These are phyloP conservation scores for Penicillium cosmopolitanum DNA, from an alignment of 495 filamentous ascomycete species.

Conservation along the genomic window DNA sequence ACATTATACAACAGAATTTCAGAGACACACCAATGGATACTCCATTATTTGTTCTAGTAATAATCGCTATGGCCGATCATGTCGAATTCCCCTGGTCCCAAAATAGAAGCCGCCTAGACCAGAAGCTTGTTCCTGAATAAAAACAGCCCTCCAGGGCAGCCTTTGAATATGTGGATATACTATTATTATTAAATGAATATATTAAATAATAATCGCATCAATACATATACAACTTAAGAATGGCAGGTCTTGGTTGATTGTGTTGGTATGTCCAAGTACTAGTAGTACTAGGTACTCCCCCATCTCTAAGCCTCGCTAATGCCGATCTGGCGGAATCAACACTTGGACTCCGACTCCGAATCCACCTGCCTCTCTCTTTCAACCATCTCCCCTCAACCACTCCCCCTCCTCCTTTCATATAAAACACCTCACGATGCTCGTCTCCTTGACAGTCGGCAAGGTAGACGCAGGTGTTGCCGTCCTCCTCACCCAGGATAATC, in stretches of 20 bases:
- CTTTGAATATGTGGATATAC: too few species aligned
- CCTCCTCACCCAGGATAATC: slow-evolving; percentile 94
- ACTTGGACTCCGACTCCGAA: neutral
- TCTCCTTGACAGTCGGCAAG: slow-evolving; percentile 98
- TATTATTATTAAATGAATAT: too few species aligned
- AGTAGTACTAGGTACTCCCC: slow-evolving; percentile 7
- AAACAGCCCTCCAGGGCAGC: too few species aligned
- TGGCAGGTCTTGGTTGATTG: too few species aligned
- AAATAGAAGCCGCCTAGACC: too few species aligned
- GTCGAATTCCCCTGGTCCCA: too few species aligned
- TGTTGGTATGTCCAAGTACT: too few species aligned
- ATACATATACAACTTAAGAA: neutral
- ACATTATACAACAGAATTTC: too few species aligned
- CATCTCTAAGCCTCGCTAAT: slow-evolving; percentile 31
- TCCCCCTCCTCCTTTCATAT: slow-evolving; percentile 1
- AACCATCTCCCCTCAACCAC: slow-evolving; percentile 22
- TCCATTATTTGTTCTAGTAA: neutral
- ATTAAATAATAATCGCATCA: neutral
- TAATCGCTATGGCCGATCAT: too few species aligned
- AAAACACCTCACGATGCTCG: slow-evolving; percentile 67
- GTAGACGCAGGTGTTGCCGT: slow-evolving; percentile 98
- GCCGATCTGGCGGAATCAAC: slow-evolving; percentile 40
- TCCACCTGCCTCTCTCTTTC: slow-evolving; percentile 12
- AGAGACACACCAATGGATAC: too few species aligned
- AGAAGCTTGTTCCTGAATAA: too few species aligned